Evolutionary conservation across 2,329 filamentous ascomycete genomes (phyloP).

Genomic region (Botrytis pseudocinerea): DNA sequence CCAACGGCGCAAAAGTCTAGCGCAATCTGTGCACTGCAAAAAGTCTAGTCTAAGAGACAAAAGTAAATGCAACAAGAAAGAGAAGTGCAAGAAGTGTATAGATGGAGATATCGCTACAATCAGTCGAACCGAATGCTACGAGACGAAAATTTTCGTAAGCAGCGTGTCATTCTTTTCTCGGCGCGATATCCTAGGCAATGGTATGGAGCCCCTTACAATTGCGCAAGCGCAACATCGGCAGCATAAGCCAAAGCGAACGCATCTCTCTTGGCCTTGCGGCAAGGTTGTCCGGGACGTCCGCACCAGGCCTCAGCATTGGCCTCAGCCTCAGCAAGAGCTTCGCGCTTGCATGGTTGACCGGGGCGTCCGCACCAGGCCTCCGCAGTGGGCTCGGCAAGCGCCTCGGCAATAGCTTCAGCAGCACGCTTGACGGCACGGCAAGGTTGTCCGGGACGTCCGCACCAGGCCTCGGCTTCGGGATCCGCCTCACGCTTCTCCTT

Average conservation of each 20-base stretch:
- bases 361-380: conserved; percentile 30
- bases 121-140: neutral
- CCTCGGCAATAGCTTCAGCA: conserved; percentile 25
- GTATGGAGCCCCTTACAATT: conserved; percentile 15
- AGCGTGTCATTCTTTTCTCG: neutral
- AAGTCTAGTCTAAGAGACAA: neutral
- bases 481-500: conserved; percentile 28
- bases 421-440: conserved; percentile 21
- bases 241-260: conserved; percentile 27
- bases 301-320: conserved; percentile 29
- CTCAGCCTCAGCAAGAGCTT: conserved; percentile 26
- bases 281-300: conserved; percentile 28
- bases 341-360: conserved; percentile 30
- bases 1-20: conserved; percentile 1
- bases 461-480: conserved; percentile 25
- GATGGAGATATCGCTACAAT: neutral
- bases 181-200: neutral
- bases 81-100: neutral
- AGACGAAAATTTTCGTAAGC: neutral
- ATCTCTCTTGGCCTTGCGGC: conserved; percentile 30
- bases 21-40: conserved; percentile 3
- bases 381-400: conserved; percentile 32
- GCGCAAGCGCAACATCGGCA: conserved; percentile 25
- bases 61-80: neutral
- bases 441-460: conserved; percentile 20